Percentiles rank a stretch among this genome's conserved stretches.
Evolutionary conservation across 148 eudicot genomes (phyloP).

Genomic region (Rhododendron henanense): DNA sequence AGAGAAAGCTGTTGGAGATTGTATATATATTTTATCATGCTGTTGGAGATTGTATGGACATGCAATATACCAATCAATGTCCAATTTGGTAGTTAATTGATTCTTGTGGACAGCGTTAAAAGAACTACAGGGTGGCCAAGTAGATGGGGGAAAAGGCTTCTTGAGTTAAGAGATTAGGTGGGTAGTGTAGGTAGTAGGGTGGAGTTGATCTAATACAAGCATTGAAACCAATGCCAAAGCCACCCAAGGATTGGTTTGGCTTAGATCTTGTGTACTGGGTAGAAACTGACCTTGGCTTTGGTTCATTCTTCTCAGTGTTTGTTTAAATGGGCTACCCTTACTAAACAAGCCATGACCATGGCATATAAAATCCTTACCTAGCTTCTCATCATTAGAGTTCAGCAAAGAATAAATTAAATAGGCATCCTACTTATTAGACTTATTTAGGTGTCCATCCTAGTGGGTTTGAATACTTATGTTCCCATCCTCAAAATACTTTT

Average conservation of each 20-base stretch:
- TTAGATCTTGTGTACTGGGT: not conserved
- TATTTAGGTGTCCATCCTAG: no score
- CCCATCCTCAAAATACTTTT: no score
- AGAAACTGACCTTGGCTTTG: not conserved
- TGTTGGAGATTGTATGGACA: not conserved
- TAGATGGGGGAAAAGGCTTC: not conserved
- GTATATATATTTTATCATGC: not conserved
- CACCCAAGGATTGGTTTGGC: not conserved
- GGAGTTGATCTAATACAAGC: not conserved
- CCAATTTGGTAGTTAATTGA: not conserved
- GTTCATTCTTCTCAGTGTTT: not conserved
- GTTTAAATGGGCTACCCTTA: not conserved
- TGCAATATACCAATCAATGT: not conserved
- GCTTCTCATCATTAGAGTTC: not conserved
- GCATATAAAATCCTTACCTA: not conserved
- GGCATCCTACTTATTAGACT: no score
- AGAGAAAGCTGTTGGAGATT: not conserved
- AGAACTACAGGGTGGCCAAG: not conserved
- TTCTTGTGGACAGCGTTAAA: not conserved
- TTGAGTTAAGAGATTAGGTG: not conserved
- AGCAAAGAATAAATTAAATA: not conserved
- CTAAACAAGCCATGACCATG: not conserved
- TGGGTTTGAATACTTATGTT: no score
- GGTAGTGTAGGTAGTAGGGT: not conserved
- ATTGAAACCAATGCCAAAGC: not conserved